Conservation (phyloP, 2,329 filamentous ascomycete species). For the Teratosphaeria nubilosa region DNA sequence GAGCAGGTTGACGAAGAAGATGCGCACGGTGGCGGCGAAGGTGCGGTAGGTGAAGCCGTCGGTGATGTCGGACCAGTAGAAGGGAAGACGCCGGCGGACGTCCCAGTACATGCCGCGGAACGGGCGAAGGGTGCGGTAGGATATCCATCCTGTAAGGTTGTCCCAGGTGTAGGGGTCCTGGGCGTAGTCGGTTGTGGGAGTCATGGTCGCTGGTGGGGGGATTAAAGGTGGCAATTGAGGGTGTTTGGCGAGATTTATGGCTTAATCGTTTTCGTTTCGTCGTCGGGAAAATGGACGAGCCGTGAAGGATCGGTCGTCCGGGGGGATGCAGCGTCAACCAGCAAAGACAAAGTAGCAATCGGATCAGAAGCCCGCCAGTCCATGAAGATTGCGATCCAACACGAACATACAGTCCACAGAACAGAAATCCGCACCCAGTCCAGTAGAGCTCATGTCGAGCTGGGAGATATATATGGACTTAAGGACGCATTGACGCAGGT, state of each 20-base stretch:
- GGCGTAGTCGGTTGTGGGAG: conserved; percentile 11
- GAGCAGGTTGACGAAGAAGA: conserved; percentile 51
- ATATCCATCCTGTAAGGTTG: conserved; percentile 25
- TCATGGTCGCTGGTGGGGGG: background rate
- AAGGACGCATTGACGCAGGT: background rate
- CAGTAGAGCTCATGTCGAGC: background rate
- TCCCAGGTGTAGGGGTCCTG: conserved; percentile 29
- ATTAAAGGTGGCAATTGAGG: background rate
- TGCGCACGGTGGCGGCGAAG: conserved; percentile 45
- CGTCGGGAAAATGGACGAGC: background rate
- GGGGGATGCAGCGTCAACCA: background rate
- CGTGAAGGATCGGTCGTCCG: background rate
- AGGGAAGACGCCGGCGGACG: conserved; percentile 42
- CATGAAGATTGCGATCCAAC: background rate
- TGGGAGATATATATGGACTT: background rate
- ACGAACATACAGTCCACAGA: background rate
- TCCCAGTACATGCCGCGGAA: conserved; percentile 47
- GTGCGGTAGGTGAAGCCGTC: conserved; percentile 48
- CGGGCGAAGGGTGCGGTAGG: conserved; percentile 31
- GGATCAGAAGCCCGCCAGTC: background rate
- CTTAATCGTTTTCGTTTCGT: background rate
- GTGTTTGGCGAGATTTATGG: background rate
- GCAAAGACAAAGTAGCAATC: background rate
- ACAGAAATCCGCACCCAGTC: background rate
- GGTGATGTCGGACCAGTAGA: conserved; percentile 46